Evolutionary conservation across 306 rosid species (phyloP), one percentile per base, ranked within the genome.

Genomic region (Cyamopsis tetragonoloba): DNA sequence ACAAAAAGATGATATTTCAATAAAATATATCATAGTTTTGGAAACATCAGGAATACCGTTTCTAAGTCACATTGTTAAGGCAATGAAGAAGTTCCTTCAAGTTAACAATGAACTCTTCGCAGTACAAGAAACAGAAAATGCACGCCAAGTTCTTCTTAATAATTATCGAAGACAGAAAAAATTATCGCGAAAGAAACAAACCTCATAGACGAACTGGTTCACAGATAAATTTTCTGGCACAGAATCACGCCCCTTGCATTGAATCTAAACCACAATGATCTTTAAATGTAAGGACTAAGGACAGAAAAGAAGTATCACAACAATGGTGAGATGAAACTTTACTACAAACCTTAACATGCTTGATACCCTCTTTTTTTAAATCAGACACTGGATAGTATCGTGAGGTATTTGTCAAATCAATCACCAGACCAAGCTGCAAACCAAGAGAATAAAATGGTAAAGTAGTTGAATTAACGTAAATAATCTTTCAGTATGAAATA

Each of bases 401-500:
- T 7, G 88, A 63, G 35, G 99, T 90, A 72, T 95, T 90, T 8
- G 99, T 83, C 92, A 95, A 84, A 79, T 95, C 99, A 75, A 95
- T 95, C 84, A 95, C 96, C 74, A 95, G 71, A 82, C 99, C 99
- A 67, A 95, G 96, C 99, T 95, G 96, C 78, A 88, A 78, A 76
- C 37, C 70, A 50, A 67, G 43, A 51, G 68, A 76, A 77, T 31
- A 75, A 31, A 57, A 32, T 26, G 56, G 34, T 42, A 70, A 59
- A 30, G 49, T 47, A 41, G 62, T 41, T 38, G 42, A 44, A 12
- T 38, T 56, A 39, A 30, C 32, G 54, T 27, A 58, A n/a, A 56
- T 44, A 32, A 9, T 31, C 12, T 74, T 15, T 62, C 11, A n/a
- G 56, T 51, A 37, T 17, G 49, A 37, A 23, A 58, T 28, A 59